Percentiles rank a stretch among this genome's conserved stretches.
Evolutionary conservation across 2,329 filamentous ascomycete species (phyloP).

Genomic region (Xylaria sp.): DNA sequence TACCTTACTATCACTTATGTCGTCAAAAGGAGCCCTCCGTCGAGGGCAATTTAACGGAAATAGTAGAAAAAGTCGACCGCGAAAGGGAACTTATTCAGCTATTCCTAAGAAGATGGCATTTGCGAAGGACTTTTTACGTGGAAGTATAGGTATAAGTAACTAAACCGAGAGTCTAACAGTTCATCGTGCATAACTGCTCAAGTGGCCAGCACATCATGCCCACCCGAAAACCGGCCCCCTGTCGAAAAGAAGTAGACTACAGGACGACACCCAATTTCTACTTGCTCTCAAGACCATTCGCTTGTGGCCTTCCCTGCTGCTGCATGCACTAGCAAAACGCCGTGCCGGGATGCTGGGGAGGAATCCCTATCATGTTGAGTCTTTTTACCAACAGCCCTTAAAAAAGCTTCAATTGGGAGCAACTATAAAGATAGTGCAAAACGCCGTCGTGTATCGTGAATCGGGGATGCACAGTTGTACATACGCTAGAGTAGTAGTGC

Average conservation of each 20-base stretch:
- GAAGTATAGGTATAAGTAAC: neutral
- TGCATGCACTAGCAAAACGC: constrained; percentile 22
- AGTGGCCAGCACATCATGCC: constrained; percentile 31
- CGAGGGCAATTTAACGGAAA: neutral
- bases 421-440: neutral
- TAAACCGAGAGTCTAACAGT: constrained; percentile 20
- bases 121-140: neutral
- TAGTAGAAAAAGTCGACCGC: neutral
- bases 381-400: neutral
- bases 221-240: constrained; percentile 16
- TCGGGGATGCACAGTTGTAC: neutral
- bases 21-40: neutral
- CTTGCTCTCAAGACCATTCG: constrained; percentile 16
- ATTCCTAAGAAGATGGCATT: neutral
- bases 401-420: neutral
- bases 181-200: constrained; percentile 35
- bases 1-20: neutral
- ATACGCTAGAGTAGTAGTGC: neutral
- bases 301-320: constrained; percentile 16
- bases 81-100: neutral
- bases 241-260: neutral
- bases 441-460: neutral
- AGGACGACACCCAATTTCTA: too few species aligned
- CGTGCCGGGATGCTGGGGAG: neutral
- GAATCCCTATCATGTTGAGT: neutral